Evolutionary conservation across 1,284 basidiomycete genomes (phyloP).

Genomic region (Coniferiporia weirii): DNA sequence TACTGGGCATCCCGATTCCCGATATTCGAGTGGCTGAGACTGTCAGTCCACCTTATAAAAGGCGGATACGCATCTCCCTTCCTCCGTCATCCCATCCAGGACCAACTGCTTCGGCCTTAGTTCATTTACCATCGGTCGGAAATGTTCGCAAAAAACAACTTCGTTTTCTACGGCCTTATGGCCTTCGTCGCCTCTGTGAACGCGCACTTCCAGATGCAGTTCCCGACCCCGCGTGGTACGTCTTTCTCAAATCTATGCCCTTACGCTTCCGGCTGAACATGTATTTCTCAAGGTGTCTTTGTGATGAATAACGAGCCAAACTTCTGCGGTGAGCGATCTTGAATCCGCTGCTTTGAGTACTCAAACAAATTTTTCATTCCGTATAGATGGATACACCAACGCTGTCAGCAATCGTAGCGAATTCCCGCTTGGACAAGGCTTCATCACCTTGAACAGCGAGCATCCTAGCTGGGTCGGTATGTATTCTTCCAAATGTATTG

Average conservation of each 20-base stretch:
- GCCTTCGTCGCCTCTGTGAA: conserved; percentile 34
- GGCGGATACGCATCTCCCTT: not conserved
- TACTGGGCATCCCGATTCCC: not conserved
- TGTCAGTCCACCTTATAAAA: not conserved
- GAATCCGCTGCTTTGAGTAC: not conserved
- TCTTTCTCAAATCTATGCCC: not conserved
- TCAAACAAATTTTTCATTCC: not conserved
- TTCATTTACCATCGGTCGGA: not conserved
- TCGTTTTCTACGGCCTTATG: conserved; percentile 9
- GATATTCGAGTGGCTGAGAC: not conserved
- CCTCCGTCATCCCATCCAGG: not conserved
- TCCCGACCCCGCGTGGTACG: conserved; percentile 49
- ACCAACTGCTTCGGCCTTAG: not conserved
- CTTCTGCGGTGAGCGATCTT: conserved; percentile 39
- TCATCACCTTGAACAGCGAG: conserved; percentile 39
- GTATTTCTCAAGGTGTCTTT: conserved; percentile 50
- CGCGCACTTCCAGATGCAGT: conserved; percentile 61
- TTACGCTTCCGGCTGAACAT: not conserved
- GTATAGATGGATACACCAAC: conserved; percentile 41
- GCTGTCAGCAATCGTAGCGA: conserved; percentile 41
- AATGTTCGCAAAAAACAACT: not conserved
- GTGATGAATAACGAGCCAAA: conserved; percentile 44
- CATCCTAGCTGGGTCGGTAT: conserved; percentile 39
- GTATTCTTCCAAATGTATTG: conserved; percentile 10
- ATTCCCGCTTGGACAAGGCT: conserved; percentile 49